Evolutionary conservation across 345 rosid species (phyloP), one percentile per base, ranked within the genome.

Genomic region (Cardamine resedifolia): DNA sequence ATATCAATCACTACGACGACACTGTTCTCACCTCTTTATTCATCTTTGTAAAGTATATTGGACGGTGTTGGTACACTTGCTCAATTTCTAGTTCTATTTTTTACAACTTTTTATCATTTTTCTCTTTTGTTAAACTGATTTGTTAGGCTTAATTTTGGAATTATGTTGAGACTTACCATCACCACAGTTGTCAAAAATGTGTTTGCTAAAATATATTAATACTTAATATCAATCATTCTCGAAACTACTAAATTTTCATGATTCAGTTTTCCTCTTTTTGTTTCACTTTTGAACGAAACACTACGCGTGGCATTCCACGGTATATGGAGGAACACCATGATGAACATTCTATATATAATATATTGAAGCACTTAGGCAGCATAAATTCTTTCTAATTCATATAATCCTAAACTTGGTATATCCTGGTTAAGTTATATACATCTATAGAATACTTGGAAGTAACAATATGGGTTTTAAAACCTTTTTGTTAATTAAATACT

Each of bases 221-320:
- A n/a, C n/a, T n/a, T n/a, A n/a, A n/a, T n/a, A n/a, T n/a, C n/a
- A n/a, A 10, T 15, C 56, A 51, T 51, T 67, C 73, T 68, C 55
- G 73, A 74, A 58, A 49, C 73, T 44, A 50, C 72, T 43, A 68
- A 48, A 38, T 7, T 61, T 68, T 59, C 74, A 68, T 67, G 31
- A 41, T 67, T 50, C 16, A 51, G 16, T 12, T 65, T 65, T 28
- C 67, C 49, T 58, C 47, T n/a, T 58, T 66, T 33, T 30, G 39
- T 67, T 56, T 28, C 16, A 31, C 73, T 75, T 58, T 38, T 2
- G 24, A 16, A 65, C 41, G 7, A 20, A 15, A 38, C 34, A 66
- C 28, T 23, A 59, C 45, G 68, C 78, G 68, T 74, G 78, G 6
- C 63, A 16, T 51, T 55, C 74, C 74, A 75, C 45, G 51, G 24